phyloP scores from a whole-genome alignment of 2,329 filamentous ascomycete species.

The Pseudocercospora fuligena region DNA sequence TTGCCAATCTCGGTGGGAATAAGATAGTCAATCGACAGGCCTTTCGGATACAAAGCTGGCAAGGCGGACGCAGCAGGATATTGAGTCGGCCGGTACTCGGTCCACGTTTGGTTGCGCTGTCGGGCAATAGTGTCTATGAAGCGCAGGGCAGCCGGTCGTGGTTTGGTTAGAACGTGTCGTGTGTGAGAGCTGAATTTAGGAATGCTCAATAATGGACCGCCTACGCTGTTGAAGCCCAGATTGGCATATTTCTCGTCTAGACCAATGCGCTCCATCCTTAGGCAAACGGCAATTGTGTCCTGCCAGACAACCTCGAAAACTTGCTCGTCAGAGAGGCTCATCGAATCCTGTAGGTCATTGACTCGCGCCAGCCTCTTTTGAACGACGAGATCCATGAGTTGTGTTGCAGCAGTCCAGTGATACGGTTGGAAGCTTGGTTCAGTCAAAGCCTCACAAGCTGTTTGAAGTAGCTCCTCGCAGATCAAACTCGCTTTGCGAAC shows the following conservation, averaged over 20 bases:
- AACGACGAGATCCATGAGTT: slow-evolving; percentile 25
- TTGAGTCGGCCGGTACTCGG: slow-evolving; percentile 30
- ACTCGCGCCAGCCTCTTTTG: slow-evolving; percentile 23
- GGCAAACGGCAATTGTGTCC: slow-evolving; percentile 30
- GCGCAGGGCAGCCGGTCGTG: slow-evolving; percentile 32
- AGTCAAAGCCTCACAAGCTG: slow-evolving; percentile 33
- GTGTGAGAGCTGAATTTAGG: background rate
- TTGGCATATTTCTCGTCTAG: slow-evolving; percentile 29
- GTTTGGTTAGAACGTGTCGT: background rate
- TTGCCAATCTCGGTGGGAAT: slow-evolving; percentile 26
- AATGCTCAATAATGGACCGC: slow-evolving; percentile 12
- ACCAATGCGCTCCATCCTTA: slow-evolving; percentile 28
- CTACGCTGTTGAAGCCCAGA: slow-evolving; percentile 21
- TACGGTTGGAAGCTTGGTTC: slow-evolving; percentile 41
- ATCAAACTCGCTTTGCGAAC: slow-evolving; percentile 40
- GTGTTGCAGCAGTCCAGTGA: slow-evolving; percentile 25
- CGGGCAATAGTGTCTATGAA: slow-evolving; percentile 46
- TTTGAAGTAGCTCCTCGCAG: slow-evolving; percentile 39
- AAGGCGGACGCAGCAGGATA: slow-evolving; percentile 37
- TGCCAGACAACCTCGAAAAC: slow-evolving; percentile 36
- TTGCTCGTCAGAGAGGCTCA: slow-evolving; percentile 27
- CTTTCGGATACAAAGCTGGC: slow-evolving; percentile 39
- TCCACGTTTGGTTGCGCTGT: slow-evolving; percentile 42
- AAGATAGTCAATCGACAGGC: slow-evolving; percentile 43
- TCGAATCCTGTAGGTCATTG: slow-evolving; percentile 21